phyloP scores from a whole-genome alignment of 768 basidiomycete genomes.

The Clathrus columnatus region DNA sequence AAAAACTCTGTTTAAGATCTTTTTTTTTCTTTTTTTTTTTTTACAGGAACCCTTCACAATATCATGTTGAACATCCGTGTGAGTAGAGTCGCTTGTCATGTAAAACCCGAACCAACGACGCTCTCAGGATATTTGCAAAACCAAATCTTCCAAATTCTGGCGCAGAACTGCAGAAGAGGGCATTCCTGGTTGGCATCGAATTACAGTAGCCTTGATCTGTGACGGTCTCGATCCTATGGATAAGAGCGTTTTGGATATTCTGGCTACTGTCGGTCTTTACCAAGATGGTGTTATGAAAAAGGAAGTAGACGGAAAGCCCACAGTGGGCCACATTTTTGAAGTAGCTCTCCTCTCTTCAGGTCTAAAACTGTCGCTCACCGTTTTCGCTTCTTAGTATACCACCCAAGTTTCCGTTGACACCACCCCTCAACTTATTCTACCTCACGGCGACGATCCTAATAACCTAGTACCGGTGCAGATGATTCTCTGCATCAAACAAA shows the following conservation, averaged over 20 bases:
- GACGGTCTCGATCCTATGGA: conserved; percentile 95
- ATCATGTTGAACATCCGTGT: conserved; percentile 95
- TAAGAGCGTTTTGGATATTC: conserved; percentile 82
- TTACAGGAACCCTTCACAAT: conserved; percentile 64
- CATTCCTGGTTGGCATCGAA: conserved; percentile 82
- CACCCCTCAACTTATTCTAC: conserved; percentile 83
- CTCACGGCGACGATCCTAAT: conserved; percentile 82
- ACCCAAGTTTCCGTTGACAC: conserved; percentile 92
- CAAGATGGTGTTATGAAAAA: conserved; percentile 96
- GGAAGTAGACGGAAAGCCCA: conserved; percentile 79
- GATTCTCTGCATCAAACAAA: conserved; percentile 84
- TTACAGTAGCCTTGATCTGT: conserved; percentile 81
- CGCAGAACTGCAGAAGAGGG: conserved; percentile 74
- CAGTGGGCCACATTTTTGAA: conserved; percentile 93
- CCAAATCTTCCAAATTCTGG: conserved; percentile 92
- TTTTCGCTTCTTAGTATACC: conserved; percentile 58
- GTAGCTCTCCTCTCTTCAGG: conserved; percentile 27
- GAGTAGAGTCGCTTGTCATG: background rate
- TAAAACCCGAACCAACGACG: background rate
- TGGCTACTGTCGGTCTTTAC: conserved; percentile 87
- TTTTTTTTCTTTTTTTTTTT: conserved; percentile 21
- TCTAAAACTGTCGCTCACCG: conserved; percentile 4
- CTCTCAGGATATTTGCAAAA: conserved; percentile 75
- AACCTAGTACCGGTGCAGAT: conserved; percentile 91
- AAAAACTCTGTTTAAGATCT: conserved; percentile 17